These are phyloP conservation scores for Dalbergia cultrata DNA, from an alignment of 306 rosid genomes.

Conservation along the genomic window DNA sequence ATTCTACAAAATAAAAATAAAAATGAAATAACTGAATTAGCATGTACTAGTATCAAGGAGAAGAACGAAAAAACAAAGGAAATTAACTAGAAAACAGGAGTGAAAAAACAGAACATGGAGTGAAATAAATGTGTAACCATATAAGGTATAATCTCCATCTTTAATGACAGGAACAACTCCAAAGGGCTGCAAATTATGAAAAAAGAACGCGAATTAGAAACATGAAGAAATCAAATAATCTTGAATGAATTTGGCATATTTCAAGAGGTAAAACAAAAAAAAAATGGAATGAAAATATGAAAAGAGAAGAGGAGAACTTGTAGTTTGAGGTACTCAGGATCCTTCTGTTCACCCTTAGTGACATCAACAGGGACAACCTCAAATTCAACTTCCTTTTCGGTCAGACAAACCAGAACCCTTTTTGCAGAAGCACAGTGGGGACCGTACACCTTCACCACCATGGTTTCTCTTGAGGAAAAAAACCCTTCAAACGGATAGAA, in stretches of 20 bases:
- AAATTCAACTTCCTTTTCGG: slow-evolving; percentile 60
- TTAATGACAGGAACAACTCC: slow-evolving; percentile 58
- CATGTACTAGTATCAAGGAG: too few species aligned
- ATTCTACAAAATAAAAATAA: slow-evolving; percentile 48
- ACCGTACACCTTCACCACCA: slow-evolving; percentile 64
- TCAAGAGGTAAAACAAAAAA: neutral
- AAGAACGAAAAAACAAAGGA: neutral
- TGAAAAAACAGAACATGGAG: neutral
- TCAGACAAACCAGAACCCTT: slow-evolving; percentile 48
- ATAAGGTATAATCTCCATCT: slow-evolving; percentile 62
- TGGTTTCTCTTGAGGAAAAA: slow-evolving; percentile 37
- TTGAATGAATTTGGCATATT: neutral
- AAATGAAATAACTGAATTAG: too few species aligned
- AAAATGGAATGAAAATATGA: neutral
- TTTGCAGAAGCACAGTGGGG: slow-evolving; percentile 54
- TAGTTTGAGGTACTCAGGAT: slow-evolving; percentile 58
- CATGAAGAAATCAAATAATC: neutral
- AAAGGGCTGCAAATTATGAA: slow-evolving; percentile 51
- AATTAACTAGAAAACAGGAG: neutral
- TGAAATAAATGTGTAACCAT: slow-evolving; percentile 38
- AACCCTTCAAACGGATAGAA: neutral
- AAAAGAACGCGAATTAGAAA: slow-evolving; percentile 2
- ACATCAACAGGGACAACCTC: slow-evolving; percentile 54
- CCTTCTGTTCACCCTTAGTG: slow-evolving; percentile 40
- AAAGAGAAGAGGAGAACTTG: slow-evolving; percentile 43